A percentile compares a stretch with the other conserved stretches of the same genome.
phyloP scores from a whole-genome alignment of 805 yeast genomes.

The Saturnispora mendoncae region DNA sequence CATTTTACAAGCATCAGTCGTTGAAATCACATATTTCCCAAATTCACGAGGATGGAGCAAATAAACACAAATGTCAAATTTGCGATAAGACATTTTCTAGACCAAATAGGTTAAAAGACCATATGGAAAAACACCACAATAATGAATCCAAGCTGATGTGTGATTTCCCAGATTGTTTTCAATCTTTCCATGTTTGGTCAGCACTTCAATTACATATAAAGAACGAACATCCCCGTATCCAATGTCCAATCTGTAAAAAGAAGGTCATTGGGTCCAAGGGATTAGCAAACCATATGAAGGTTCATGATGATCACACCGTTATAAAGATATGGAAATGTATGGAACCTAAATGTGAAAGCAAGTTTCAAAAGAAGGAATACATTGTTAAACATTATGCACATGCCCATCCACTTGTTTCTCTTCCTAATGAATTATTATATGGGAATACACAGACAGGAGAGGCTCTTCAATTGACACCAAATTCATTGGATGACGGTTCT shows the following conservation, averaged over 20 bases:
- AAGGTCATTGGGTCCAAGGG: conserved; percentile 68
- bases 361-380: conserved; percentile 49
- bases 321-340: conserved; percentile 62
- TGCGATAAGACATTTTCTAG: conserved; percentile 61
- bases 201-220: conserved; percentile 64
- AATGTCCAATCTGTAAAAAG: conserved; percentile 57
- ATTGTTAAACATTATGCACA: conserved; percentile 46
- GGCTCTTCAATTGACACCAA: too few species aligned
- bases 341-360: conserved; percentile 36
- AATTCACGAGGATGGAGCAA: conserved; percentile 42
- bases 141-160: conserved; percentile 46
- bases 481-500: too few species aligned
- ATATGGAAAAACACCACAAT: conserved; percentile 55
- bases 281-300: conserved; percentile 60
- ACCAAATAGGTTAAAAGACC: conserved; percentile 58
- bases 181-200: conserved; percentile 60
- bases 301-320: conserved; percentile 49
- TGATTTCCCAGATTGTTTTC: conserved; percentile 51
- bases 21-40: conserved; percentile 61
- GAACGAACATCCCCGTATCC: conserved; percentile 61
- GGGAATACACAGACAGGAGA: conserved; percentile 1
- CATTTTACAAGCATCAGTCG: conserved; percentile 69
- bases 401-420: conserved; percentile 27
- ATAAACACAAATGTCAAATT: conserved; percentile 42
- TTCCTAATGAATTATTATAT: conserved; percentile 15